These are phyloP conservation scores for Scleroderma bovista DNA, from an alignment of 768 basidiomycete genomes.

Conservation along the genomic window DNA sequence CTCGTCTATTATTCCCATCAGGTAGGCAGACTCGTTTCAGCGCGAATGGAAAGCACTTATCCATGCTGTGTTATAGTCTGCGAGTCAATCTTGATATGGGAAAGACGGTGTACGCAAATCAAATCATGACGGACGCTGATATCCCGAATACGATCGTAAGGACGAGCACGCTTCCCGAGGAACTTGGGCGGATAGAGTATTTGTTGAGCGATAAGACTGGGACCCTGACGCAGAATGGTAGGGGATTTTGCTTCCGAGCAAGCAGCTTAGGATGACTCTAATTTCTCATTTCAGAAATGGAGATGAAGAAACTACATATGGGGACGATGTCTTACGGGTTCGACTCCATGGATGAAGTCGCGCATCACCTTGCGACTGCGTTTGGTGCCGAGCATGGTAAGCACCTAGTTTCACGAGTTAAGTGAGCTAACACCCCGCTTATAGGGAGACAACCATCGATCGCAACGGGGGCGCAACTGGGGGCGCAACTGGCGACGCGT, in stretches of 20 bases:
- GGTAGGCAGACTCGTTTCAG: conserved; percentile 44
- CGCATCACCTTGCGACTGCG: conserved; percentile 82
- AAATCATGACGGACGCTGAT: conserved; percentile 89
- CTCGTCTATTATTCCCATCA: conserved; percentile 98
- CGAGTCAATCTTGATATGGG: conserved; percentile 99
- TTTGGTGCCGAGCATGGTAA: conserved; percentile 67
- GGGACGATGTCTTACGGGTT: conserved; percentile 96
- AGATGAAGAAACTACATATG: conserved; percentile 98
- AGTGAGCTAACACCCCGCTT: conserved; percentile 19
- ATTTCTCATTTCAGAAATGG: conserved; percentile 73
- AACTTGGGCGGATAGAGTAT: conserved; percentile 93
- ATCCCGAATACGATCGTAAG: conserved; percentile 95
- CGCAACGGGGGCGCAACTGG: conserved; percentile 73
- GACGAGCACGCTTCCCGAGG: conserved; percentile 96
- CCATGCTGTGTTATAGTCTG: conserved; percentile 49
- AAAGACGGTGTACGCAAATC: conserved; percentile 94
- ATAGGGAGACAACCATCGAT: conserved; percentile 47
- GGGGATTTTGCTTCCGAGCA: conserved; percentile 11
- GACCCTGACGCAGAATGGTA: conserved; percentile 95
- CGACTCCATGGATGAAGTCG: conserved; percentile 99
- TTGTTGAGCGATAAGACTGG: conserved; percentile 97
- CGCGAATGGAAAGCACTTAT: too few relatives aligned
- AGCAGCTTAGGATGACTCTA: background rate
- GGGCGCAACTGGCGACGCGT: conserved; percentile 75
- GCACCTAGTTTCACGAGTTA: background rate